A percentile compares a stretch with the other conserved stretches of the same genome.
These are phyloP conservation scores for Ogataea minuta DNA, from an alignment of 805 yeast species.

Conservation along the genomic window DNA sequence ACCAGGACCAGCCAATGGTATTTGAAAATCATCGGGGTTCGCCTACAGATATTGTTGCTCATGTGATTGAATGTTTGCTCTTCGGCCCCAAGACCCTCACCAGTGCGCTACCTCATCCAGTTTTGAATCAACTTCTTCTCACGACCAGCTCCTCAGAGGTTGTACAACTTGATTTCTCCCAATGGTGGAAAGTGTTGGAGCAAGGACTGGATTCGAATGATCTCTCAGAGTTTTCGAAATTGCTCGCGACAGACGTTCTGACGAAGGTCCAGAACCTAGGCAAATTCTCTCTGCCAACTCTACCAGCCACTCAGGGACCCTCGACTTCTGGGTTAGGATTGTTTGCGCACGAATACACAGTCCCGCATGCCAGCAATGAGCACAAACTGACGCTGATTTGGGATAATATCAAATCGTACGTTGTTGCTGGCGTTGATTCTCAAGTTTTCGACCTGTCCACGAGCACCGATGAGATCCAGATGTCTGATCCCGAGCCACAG, in stretches of 20 bases:
- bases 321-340: neutral
- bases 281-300: conserved; percentile 12
- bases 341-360: conserved; percentile 1
- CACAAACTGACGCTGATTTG: conserved; percentile 27
- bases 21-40: conserved; percentile 22
- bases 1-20: conserved; percentile 24
- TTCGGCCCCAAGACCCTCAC: conserved; percentile 6
- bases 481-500: neutral
- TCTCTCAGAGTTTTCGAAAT: conserved; percentile 15
- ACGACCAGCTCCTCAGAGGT: conserved; percentile 22
- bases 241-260: conserved; percentile 20
- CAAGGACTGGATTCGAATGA: conserved; percentile 19
- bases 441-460: conserved; percentile 15
- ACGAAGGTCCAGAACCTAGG: conserved; percentile 23
- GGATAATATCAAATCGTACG: conserved; percentile 23
- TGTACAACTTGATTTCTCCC: conserved; percentile 28
- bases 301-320: neutral
- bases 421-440: conserved; percentile 9
- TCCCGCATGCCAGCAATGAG: conserved; percentile 14
- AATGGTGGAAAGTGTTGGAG: conserved; percentile 26
- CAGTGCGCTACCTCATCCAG: conserved; percentile 23
- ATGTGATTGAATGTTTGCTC: conserved; percentile 16
- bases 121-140: conserved; percentile 15
- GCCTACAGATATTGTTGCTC: conserved; percentile 2
- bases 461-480: conserved; percentile 1